phyloP scores from a whole-genome alignment of 805 yeast genomes.

The Pichia eremophila region DNA sequence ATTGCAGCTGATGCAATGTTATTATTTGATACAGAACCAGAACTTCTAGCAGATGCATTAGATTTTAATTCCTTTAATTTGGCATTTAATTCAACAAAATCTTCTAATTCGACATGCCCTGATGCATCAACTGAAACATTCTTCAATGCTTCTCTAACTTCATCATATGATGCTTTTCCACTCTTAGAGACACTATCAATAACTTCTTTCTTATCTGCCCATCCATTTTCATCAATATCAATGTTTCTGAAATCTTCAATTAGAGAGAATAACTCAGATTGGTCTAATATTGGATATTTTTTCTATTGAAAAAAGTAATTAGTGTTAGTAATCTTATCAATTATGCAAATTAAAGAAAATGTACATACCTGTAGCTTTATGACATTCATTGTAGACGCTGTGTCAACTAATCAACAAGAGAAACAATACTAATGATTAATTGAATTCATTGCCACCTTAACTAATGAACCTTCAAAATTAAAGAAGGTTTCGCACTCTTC shows the following conservation, averaged over 20 bases:
- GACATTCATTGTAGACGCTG: conserved; percentile 42
- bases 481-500: too few relatives aligned
- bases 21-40: conserved; percentile 11
- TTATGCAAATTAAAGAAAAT: neutral
- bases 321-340: neutral
- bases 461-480: too few relatives aligned
- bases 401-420: neutral
- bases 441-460: neutral
- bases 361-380: conserved; percentile 48
- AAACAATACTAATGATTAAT: neutral
- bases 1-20: neutral
- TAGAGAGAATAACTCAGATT: conserved; percentile 75
- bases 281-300: conserved; percentile 78
- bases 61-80: conserved; percentile 52
- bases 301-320: conserved; percentile 31
- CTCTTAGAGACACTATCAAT: conserved; percentile 71
- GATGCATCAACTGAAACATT: conserved; percentile 90
- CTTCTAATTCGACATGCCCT: conserved; percentile 94
- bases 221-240: conserved; percentile 88
- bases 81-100: conserved; percentile 76
- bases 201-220: conserved; percentile 85
- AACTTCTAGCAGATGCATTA: neutral
- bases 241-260: conserved; percentile 81
- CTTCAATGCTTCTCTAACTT: conserved; percentile 88
- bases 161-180: conserved; percentile 82